Conservation (phyloP, 352 stramenopile species). For the Pythium utonaiense region DNA sequence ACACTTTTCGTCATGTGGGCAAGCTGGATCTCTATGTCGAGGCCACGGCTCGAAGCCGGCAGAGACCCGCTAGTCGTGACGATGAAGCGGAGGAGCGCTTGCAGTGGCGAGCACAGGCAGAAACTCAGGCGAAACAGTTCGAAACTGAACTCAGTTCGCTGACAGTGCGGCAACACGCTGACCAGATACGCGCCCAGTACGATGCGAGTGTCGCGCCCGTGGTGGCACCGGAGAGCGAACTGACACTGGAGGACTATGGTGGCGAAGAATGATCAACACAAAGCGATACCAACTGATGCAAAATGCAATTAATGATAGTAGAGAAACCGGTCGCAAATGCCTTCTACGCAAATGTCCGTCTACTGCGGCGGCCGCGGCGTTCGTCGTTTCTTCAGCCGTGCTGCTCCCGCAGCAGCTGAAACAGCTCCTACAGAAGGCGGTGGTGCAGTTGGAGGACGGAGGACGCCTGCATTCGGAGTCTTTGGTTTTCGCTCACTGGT, state of each 20-base stretch:
- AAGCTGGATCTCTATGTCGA: conserved; percentile 50
- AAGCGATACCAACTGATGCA: no score
- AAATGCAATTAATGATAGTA: no score
- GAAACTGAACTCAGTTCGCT: conserved; percentile 24
- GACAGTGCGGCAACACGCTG: conserved; percentile 24
- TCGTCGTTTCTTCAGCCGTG: neutral
- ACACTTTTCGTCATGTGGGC: conserved; percentile 60
- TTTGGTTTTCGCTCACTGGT: neutral
- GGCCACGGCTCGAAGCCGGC: conserved; percentile 27
- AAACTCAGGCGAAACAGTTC: conserved; percentile 24
- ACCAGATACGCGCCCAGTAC: conserved; percentile 26
- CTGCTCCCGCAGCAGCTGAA: neutral
- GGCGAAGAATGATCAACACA: no score
- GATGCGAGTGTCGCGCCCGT: neutral
- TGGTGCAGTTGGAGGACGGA: neutral
- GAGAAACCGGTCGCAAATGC: no score
- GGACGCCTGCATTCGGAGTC: neutral
- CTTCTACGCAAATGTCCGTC: neutral
- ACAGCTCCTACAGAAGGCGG: neutral
- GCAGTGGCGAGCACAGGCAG: conserved; percentile 22
- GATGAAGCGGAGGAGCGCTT: neutral
- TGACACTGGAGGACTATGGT: conserved; percentile 6
- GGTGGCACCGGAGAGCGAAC: neutral
- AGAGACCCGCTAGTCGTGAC: neutral
- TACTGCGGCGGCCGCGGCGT: neutral